A percentile compares a stretch with the other conserved stretches of the same genome.
Conservation (phyloP, 2,329 filamentous ascomycete genomes). For the Chaetothyriales sp. region DNA sequence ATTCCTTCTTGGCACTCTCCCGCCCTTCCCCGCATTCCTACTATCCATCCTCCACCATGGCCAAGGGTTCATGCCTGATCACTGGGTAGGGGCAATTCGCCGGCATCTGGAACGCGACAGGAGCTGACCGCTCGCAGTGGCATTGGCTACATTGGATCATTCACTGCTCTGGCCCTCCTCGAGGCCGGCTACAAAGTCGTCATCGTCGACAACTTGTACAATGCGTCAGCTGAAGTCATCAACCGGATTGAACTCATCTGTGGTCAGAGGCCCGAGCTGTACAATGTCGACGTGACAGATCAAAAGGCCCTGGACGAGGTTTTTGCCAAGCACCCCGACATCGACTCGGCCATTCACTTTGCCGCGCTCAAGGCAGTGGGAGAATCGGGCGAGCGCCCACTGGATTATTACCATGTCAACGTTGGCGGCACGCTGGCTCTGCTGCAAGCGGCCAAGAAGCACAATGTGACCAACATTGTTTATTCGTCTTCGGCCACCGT, state of each 20-base stretch:
- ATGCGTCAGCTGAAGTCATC: slow-evolving; percentile 80
- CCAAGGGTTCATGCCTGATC: slow-evolving; percentile 76
- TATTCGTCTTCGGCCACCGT: slow-evolving; percentile 98
- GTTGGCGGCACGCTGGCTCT: slow-evolving; percentile 84
- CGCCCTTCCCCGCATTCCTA: slow-evolving; percentile 35
- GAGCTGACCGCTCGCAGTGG: slow-evolving; percentile 46
- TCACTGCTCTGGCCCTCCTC: slow-evolving; percentile 83
- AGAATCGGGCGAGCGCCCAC: slow-evolving; percentile 81
- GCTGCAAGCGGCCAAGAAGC: slow-evolving; percentile 69
- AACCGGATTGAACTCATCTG: slow-evolving; percentile 90
- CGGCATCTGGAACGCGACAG: slow-evolving; percentile 5
- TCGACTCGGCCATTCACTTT: slow-evolving; percentile 98
- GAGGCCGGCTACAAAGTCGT: slow-evolving; percentile 93
- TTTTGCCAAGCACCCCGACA: slow-evolving; percentile 77
- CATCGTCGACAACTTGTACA: slow-evolving; percentile 93
- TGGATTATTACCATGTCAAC: slow-evolving; percentile 97
- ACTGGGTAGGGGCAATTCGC: slow-evolving; percentile 57
- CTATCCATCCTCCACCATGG: slow-evolving; percentile 39
- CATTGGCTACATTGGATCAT: slow-evolving; percentile 97
- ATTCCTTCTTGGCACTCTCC: slow-evolving; percentile 20
- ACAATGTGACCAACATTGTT: slow-evolving; percentile 92
- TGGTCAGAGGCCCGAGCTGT: slow-evolving; percentile 75
- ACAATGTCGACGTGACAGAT: slow-evolving; percentile 78
- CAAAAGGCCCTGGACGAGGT: slow-evolving; percentile 71
- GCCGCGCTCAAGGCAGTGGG: slow-evolving; percentile 96